Conservation (phyloP, 1,139 yeast genomes). For the Lodderomyces margitis region DNA sequence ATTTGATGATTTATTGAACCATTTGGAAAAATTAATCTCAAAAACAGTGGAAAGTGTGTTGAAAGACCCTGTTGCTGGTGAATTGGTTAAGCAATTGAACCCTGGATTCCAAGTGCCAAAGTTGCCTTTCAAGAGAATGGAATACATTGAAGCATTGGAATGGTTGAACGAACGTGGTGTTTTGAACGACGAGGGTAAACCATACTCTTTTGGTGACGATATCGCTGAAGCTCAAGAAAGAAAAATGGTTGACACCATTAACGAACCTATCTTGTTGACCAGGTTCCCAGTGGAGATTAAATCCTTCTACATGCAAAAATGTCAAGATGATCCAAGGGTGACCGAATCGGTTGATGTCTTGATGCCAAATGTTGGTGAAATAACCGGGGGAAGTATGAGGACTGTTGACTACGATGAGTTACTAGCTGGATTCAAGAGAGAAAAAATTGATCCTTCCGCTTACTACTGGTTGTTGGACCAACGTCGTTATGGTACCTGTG, state of each 20-base stretch:
- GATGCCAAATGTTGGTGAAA: constrained; percentile 98
- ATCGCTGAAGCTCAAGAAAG: constrained; percentile 99
- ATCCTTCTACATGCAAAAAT: constrained; percentile 96
- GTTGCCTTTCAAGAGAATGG: constrained; percentile 88
- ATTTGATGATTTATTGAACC: constrained; percentile 82
- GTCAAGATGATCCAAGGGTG: constrained; percentile 86
- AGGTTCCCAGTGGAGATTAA: constrained; percentile 97
- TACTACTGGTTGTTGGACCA: constrained; percentile 97
- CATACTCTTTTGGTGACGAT: constrained; percentile 95
- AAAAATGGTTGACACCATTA: constrained; percentile 93
- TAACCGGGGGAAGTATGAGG: constrained; percentile 99
- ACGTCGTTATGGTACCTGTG: constrained; percentile 95
- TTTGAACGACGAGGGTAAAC: constrained; percentile 90
- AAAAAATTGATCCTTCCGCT: constrained; percentile 70
- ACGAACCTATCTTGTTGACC: constrained; percentile 85
- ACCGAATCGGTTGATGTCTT: constrained; percentile 97
- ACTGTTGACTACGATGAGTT: constrained; percentile 79
- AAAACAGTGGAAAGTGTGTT: constrained; percentile 70
- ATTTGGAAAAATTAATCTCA: constrained; percentile 78
- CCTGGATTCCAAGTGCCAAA: constrained; percentile 82
- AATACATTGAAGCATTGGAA: constrained; percentile 83
- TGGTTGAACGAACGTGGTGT: constrained; percentile 97
- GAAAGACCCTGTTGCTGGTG: constrained; percentile 90
- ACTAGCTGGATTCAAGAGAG: constrained; percentile 88
- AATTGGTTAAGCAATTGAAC: constrained; percentile 85